These are phyloP conservation scores for Exsudoporus floridanus DNA, from an alignment of 1,284 basidiomycete genomes.

Conservation along the genomic window DNA sequence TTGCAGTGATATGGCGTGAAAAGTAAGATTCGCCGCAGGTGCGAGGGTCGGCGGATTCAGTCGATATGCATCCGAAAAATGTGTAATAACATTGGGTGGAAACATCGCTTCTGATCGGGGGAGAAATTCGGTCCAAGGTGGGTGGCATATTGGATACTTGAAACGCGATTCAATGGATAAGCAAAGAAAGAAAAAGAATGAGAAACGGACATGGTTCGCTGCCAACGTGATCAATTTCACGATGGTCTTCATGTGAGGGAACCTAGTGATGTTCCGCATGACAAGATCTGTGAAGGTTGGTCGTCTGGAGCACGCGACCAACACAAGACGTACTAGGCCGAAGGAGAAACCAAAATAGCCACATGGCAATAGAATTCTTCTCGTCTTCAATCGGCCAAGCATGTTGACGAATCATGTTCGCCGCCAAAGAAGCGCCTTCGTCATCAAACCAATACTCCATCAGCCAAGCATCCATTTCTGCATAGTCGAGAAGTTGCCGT, in stretches of 20 bases:
- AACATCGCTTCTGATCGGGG: constrained; percentile 30
- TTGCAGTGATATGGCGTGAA: constrained; percentile 55
- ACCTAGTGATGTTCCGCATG: constrained; percentile 38
- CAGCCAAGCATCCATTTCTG: constrained; percentile 48
- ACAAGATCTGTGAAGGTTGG: constrained; percentile 39
- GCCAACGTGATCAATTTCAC: constrained; percentile 63
- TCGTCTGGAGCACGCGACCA: not conserved
- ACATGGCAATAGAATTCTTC: constrained; percentile 60
- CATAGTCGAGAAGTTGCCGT: constrained; percentile 60
- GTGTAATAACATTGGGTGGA: constrained; percentile 32
- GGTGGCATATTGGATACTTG: constrained; percentile 59
- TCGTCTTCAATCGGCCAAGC: constrained; percentile 58
- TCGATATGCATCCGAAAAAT: constrained; percentile 44
- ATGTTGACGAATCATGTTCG: constrained; percentile 37
- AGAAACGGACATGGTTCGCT: constrained; percentile 57
- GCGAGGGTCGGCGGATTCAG: constrained; percentile 58
- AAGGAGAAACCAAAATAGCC: constrained; percentile 72
- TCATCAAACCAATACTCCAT: constrained; percentile 53
- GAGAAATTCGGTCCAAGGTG: constrained; percentile 60
- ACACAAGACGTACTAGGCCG: constrained; percentile 48
- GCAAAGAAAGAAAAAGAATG: not conserved
- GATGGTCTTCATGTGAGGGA: constrained; percentile 47
- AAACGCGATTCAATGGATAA: constrained; percentile 8
- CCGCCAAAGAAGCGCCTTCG: constrained; percentile 46
- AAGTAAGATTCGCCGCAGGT: constrained; percentile 68